Base-by-base conservation (phyloP, 2,329 filamentous ascomycete genomes). In the Hypocrella siamensis region DNA sequence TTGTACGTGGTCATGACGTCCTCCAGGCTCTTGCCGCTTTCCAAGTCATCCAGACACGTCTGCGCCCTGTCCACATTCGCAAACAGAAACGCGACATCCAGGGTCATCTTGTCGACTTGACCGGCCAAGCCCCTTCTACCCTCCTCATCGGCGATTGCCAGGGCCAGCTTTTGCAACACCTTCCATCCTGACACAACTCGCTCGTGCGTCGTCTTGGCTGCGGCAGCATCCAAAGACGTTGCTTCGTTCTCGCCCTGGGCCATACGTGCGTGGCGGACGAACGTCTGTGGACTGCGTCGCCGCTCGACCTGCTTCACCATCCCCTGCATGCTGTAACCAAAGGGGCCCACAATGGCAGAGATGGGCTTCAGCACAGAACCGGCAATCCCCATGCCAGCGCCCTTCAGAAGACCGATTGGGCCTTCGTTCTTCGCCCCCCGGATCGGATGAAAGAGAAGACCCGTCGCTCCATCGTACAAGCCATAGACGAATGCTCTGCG, bases 311-410 rank as follows among this genome's bases (percentile, higher is more conserved):
- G 69, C 40, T 75, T 76, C 19, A 70, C 61, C 0, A 77, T 46
- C 0, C 76, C 76, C 44, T 79, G 77, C 38, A 77, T 58, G 0
- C 69, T 63, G 41, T 74, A 80, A 0, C 71, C 73, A 3, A 72
- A 41, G 0, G 72, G 71, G 0, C 73, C 71, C 2, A 75, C 46
- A 2, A 77, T 35, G 5, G 75, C 76, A 0, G 73, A 61, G 5
- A 78, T 59, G 31, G 75, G 67, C 47, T 80, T 80, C 18, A 79
- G 57, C 3, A 79, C 60, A 17, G 79, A 64, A 0, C 75, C 74
- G 2, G 65, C 69, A 6, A 79, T 41, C 1, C 75, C 75, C 59
- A 73, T 75, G 11, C 70, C 74, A 0, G 74, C 52, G 3, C 76
- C 75, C 26, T 66, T 55, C 12, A 65, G 42, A 24, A 65, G 56